Conservation (phyloP, 306 rosid genomes). For the Rosa rugosa region DNA sequence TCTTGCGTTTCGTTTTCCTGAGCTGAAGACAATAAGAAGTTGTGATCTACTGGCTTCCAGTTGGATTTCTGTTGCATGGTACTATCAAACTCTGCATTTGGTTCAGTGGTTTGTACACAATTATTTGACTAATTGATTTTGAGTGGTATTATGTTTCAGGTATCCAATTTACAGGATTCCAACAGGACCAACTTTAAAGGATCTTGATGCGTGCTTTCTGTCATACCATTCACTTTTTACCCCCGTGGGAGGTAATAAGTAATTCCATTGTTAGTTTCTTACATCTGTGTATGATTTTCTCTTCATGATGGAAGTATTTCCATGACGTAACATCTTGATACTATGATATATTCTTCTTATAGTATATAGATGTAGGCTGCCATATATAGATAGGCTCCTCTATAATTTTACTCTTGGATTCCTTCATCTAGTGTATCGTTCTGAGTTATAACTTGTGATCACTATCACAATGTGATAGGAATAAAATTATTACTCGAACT, state of each 20-base stretch:
- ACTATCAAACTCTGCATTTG: conserved; percentile 29
- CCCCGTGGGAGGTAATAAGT: conserved; percentile 57
- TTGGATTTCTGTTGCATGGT: conserved; percentile 98
- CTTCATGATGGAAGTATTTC: neutral
- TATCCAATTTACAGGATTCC: conserved; percentile 96
- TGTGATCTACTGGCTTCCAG: conserved; percentile 73
- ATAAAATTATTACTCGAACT: neutral
- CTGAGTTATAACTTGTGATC: neutral
- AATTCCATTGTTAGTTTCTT: neutral
- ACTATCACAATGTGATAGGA: neutral
- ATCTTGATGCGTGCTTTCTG: conserved; percentile 88
- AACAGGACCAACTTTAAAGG: conserved; percentile 88
- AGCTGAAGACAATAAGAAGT: conserved; percentile 65
- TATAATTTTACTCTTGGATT: neutral
- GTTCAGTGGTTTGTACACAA: neutral
- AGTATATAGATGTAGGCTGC: neutral
- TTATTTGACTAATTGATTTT: conserved; percentile 19
- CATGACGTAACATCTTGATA: neutral
- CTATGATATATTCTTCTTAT: neutral
- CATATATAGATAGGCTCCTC: neutral
- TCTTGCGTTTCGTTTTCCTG: conserved; percentile 67
- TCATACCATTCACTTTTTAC: conserved; percentile 71
- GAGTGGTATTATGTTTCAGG: conserved; percentile 47
- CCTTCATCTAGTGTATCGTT: neutral
- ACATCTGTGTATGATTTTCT: neutral